Evolutionary conservation across 1,139 yeast genomes (phyloP).

Genomic region (Hansenula sp.): DNA sequence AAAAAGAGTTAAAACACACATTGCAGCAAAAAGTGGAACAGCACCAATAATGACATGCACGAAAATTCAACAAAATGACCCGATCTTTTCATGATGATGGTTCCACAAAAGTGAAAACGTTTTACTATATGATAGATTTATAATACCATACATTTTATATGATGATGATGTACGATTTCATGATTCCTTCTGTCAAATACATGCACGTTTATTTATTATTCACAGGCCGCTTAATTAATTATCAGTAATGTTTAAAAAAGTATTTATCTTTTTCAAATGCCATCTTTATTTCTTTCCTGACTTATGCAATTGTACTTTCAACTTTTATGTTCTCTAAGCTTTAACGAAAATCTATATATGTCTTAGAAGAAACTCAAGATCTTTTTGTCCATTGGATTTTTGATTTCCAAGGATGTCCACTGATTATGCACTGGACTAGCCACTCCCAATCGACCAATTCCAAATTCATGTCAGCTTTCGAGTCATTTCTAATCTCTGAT

Average conservation of each 20-base stretch:
- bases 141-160: conserved; percentile 1
- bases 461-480: conserved; percentile 7
- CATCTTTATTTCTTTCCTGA: too few relatives aligned
- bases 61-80: too few relatives aligned
- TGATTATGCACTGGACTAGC: conserved; percentile 71
- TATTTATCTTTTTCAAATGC: background rate
- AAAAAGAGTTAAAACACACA: background rate
- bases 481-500: background rate
- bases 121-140: background rate
- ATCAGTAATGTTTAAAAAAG: too few relatives aligned
- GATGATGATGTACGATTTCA: background rate
- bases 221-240: too few relatives aligned
- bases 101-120: background rate
- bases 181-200: background rate
- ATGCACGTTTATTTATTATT: too few relatives aligned
- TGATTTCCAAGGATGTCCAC: conserved; percentile 28
- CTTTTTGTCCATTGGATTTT: background rate
- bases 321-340: too few relatives aligned
- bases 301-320: too few relatives aligned
- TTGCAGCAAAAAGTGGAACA: background rate
- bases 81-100: too few relatives aligned
- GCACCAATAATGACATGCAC: background rate
- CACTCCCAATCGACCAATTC: conserved; percentile 62
- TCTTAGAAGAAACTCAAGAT: too few relatives aligned
- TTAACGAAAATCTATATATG: too few relatives aligned